phyloP scores from a whole-genome alignment of 2,329 filamentous ascomycete species.

The Thermothelomyces thermophilus region DNA sequence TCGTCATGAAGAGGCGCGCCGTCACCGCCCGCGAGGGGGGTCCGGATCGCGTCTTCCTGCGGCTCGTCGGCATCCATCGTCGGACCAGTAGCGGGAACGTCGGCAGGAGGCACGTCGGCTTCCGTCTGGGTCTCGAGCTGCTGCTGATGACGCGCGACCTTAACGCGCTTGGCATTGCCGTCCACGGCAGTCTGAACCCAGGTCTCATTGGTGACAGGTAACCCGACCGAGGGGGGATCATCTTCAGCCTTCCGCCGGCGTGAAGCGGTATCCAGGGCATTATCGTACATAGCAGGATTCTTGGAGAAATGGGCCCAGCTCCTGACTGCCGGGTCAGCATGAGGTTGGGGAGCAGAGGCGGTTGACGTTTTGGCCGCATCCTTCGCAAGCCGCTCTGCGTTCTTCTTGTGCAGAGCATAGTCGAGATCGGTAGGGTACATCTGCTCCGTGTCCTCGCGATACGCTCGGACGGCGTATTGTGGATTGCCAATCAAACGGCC shows the following conservation, averaged over 20 bases:
- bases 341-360: slow-evolving; percentile 7
- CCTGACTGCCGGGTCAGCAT: background rate
- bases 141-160: slow-evolving; percentile 27
- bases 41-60: slow-evolving; percentile 1
- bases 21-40: slow-evolving; percentile 5
- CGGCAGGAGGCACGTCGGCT: background rate
- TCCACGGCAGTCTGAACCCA: slow-evolving; percentile 36
- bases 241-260: slow-evolving; percentile 27
- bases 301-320: slow-evolving; percentile 22
- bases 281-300: slow-evolving; percentile 19
- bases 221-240: slow-evolving; percentile 22
- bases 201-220: slow-evolving; percentile 32
- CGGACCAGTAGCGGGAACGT: background rate
- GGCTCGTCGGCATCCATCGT: background rate
- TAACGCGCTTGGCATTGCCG: slow-evolving; percentile 37
- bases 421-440: slow-evolving; percentile 86
- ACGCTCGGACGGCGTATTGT: slow-evolving; percentile 62
- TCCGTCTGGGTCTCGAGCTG: slow-evolving; percentile 11
- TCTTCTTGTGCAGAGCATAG: slow-evolving; percentile 44
- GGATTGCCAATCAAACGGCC: slow-evolving; percentile 61
- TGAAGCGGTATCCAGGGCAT: slow-evolving; percentile 24
- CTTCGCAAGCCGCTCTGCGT: slow-evolving; percentile 23
- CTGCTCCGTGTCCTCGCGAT: slow-evolving; percentile 67
- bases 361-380: slow-evolving; percentile 21
- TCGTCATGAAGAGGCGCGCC: slow-evolving; percentile 8